Evolutionary conservation across 371 early-diverging fungal species (phyloP).

Genomic region (Lichtheimia hyalospora): DNA sequence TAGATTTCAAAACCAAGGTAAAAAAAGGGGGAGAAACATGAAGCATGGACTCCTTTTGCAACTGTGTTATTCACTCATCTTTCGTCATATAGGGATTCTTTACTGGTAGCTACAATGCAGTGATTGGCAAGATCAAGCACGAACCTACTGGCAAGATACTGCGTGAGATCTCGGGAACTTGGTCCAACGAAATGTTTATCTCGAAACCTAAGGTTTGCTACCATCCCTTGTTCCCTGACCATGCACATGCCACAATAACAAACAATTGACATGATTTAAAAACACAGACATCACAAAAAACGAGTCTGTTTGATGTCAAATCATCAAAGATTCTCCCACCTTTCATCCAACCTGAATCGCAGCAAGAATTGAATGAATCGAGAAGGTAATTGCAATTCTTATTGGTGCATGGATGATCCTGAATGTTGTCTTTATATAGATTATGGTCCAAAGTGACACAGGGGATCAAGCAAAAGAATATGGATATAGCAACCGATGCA

Average conservation of each 20-base stretch:
- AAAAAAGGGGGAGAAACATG: too few relatives aligned
- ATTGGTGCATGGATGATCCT: neutral
- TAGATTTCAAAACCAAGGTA: slow-evolving; percentile 94
- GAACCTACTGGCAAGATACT: slow-evolving; percentile 76
- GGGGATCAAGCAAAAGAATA: slow-evolving; percentile 63
- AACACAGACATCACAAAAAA: slow-evolving; percentile 36
- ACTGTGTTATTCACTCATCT: neutral
- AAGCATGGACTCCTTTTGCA: neutral
- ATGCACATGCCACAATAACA: neutral
- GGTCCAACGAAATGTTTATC: slow-evolving; percentile 79
- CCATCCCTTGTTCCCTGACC: neutral
- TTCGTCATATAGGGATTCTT: slow-evolving; percentile 71
- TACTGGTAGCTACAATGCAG: slow-evolving; percentile 78
- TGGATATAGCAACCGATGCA: slow-evolving; percentile 79
- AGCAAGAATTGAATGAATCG: slow-evolving; percentile 85
- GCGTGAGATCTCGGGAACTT: slow-evolving; percentile 84
- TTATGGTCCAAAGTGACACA: slow-evolving; percentile 82
- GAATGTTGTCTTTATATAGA: slow-evolving; percentile 20
- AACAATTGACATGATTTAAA: neutral
- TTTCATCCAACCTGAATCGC: slow-evolving; percentile 63
- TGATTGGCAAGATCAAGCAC: slow-evolving; percentile 82
- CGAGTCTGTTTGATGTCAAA: slow-evolving; percentile 67
- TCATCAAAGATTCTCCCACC: slow-evolving; percentile 62
- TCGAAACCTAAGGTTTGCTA: slow-evolving; percentile 19
- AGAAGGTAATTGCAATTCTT: slow-evolving; percentile 46